A percentile compares a stretch with the other conserved stretches of the same genome.
phyloP scores from a whole-genome alignment of 2,329 filamentous ascomycete species.

The Beauveria bassiana region DNA sequence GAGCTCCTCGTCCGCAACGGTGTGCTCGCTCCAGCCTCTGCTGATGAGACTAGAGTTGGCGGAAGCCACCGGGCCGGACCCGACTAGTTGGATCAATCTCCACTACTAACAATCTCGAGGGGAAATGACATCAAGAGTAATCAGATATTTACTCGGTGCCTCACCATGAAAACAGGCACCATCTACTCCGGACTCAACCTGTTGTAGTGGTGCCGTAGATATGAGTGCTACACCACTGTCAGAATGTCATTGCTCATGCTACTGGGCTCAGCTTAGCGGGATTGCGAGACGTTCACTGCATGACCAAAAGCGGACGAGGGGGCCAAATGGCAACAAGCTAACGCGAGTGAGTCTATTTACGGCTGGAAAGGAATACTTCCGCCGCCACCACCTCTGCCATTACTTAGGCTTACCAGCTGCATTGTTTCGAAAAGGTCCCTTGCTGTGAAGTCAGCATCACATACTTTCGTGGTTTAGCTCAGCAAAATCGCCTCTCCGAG shows the following conservation, averaged over 20 bases:
- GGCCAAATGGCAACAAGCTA: neutral
- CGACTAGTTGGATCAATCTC: constrained; percentile 6
- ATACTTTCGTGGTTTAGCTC: neutral
- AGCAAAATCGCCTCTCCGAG: neutral
- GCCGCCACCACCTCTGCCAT: neutral
- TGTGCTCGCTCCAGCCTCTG: neutral
- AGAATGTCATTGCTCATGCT: neutral
- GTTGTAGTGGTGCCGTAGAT: neutral
- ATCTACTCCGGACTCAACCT: neutral
- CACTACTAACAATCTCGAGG: constrained; percentile 8
- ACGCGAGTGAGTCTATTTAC: neutral
- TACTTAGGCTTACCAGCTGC: neutral
- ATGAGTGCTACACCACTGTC: neutral
- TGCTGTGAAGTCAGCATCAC: neutral
- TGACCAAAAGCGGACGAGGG: neutral
- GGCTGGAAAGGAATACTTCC: neutral
- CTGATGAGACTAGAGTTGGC: neutral
- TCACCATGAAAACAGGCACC: neutral
- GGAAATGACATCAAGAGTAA: constrained; percentile 8
- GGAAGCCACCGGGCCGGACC: constrained; percentile 10
- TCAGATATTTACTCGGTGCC: neutral
- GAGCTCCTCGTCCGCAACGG: neutral
- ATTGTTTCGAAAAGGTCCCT: neutral
- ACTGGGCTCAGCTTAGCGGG: neutral
- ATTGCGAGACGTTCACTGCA: neutral